Evolutionary conservation across 345 rosid species (phyloP).

Genomic region (Heritiera fomes): DNA sequence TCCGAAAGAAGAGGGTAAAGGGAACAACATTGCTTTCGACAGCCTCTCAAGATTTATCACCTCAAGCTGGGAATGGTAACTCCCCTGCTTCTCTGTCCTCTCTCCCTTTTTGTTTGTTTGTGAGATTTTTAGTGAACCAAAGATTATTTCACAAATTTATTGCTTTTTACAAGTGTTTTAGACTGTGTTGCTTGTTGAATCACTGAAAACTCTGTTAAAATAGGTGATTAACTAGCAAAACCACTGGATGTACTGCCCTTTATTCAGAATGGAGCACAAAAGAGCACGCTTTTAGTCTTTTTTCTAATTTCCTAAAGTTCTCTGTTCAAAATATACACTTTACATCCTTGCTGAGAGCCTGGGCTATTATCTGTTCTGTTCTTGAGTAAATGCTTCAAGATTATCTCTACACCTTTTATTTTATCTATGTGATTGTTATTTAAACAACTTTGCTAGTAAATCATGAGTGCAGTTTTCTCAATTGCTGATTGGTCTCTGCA

Average conservation of each 20-base stretch:
- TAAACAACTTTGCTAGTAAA: neutral
- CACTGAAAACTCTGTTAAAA: neutral
- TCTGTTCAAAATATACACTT: conserved; percentile 6
- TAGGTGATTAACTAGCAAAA: neutral
- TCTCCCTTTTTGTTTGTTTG: neutral
- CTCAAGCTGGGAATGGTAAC: conserved; percentile 43
- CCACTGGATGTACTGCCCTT: neutral
- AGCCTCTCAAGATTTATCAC: conserved; percentile 37
- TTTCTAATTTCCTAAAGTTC: neutral
- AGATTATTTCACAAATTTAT: neutral
- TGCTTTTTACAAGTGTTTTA: neutral
- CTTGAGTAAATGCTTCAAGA: neutral
- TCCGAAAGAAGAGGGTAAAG: conserved; percentile 59
- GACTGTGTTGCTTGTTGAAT: neutral
- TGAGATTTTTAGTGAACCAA: neutral
- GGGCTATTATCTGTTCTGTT: neutral
- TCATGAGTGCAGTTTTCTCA: neutral
- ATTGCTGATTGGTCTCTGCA: conserved; percentile 30
- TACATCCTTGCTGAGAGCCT: neutral
- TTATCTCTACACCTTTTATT: neutral
- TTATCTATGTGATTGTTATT: conserved; percentile 5
- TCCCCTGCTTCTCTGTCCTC: conserved; percentile 12
- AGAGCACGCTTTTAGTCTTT: neutral
- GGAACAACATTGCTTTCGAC: conserved; percentile 35
- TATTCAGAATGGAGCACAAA: neutral